Percentiles rank a stretch among this genome's conserved stretches.
These are phyloP conservation scores for Scheffersomyces spartinae DNA, from an alignment of 805 yeast species.

Conservation along the genomic window DNA sequence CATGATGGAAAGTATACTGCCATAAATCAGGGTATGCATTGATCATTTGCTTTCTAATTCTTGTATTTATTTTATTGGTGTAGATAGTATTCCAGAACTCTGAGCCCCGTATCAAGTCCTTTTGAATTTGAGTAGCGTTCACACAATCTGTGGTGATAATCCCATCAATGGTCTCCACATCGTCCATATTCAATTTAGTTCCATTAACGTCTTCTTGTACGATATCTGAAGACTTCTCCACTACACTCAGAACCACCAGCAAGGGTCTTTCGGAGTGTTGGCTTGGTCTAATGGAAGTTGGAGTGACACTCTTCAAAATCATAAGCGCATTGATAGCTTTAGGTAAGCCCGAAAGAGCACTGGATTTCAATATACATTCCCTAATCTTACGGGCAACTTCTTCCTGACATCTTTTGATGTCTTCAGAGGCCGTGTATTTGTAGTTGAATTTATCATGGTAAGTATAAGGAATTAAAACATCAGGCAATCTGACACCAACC, in stretches of 20 bases:
- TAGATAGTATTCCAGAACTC: slow-evolving; percentile 67
- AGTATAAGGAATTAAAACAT: slow-evolving; percentile 26
- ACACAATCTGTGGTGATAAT: slow-evolving; percentile 22
- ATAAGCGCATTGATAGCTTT: slow-evolving; percentile 72
- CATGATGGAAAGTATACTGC: slow-evolving; percentile 58
- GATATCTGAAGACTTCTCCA: slow-evolving; percentile 24
- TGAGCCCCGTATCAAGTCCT: slow-evolving; percentile 37
- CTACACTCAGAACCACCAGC: slow-evolving; percentile 19
- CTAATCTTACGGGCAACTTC: slow-evolving; percentile 43
- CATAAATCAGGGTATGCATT: slow-evolving; percentile 81
- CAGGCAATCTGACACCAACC: slow-evolving; percentile 32
- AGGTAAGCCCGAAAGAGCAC: slow-evolving; percentile 78
- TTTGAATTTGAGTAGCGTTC: slow-evolving; percentile 14
- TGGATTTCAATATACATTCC: slow-evolving; percentile 68
- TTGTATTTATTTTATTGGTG: slow-evolving; percentile 50
- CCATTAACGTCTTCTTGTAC: slow-evolving; percentile 29
- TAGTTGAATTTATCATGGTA: slow-evolving; percentile 22
- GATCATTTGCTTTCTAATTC: slow-evolving; percentile 58
- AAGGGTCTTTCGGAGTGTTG: slow-evolving; percentile 16
- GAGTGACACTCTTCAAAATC: slow-evolving; percentile 53
- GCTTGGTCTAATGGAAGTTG: slow-evolving; percentile 24
- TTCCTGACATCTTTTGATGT: too few relatives aligned
- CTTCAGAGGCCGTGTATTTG: slow-evolving; percentile 21
- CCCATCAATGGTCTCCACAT: slow-evolving; percentile 29
- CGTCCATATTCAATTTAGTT: slow-evolving; percentile 19